Evolutionary conservation across 1,284 basidiomycete species (phyloP).

Genomic region (Trametes sp.): DNA sequence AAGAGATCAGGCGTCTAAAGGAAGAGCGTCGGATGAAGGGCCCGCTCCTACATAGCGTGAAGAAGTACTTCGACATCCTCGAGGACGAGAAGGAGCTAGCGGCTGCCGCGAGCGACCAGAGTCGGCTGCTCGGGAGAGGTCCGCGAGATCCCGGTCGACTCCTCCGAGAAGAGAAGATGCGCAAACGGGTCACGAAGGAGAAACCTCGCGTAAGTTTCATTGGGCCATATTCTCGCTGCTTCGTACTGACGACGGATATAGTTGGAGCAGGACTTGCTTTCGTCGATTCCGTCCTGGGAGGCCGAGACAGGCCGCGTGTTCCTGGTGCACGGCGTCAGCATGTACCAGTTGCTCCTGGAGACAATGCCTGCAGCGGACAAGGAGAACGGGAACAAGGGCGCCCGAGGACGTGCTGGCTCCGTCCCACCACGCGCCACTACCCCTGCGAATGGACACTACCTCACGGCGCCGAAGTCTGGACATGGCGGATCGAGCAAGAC

Average conservation of each 20-base stretch:
- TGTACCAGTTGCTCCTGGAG: conserved; percentile 82
- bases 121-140: conserved; percentile 79
- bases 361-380: conserved; percentile 71
- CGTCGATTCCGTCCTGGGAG: conserved; percentile 89
- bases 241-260: conserved; percentile 41
- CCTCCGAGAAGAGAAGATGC: conserved; percentile 95
- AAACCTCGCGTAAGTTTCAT: conserved; percentile 82
- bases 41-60: conserved; percentile 78
- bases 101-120: conserved; percentile 81
- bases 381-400: conserved; percentile 69
- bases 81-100: conserved; percentile 90
- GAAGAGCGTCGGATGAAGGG: conserved; percentile 83
- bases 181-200: conserved; percentile 93
- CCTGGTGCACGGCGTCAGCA: conserved; percentile 86
- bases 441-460: conserved; percentile 53
- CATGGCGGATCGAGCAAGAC: conserved; percentile 37
- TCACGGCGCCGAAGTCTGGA: conserved; percentile 38
- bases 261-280: conserved; percentile 90
- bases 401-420: conserved; percentile 53
- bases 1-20: conserved; percentile 83
- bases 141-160: conserved; percentile 80
- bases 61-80: conserved; percentile 92
- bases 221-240: background rate
- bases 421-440: conserved; percentile 68
- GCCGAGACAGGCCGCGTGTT: conserved; percentile 79